Conservation (phyloP, 768 basidiomycete species). For the Gelatoporia subvermispora region DNA sequence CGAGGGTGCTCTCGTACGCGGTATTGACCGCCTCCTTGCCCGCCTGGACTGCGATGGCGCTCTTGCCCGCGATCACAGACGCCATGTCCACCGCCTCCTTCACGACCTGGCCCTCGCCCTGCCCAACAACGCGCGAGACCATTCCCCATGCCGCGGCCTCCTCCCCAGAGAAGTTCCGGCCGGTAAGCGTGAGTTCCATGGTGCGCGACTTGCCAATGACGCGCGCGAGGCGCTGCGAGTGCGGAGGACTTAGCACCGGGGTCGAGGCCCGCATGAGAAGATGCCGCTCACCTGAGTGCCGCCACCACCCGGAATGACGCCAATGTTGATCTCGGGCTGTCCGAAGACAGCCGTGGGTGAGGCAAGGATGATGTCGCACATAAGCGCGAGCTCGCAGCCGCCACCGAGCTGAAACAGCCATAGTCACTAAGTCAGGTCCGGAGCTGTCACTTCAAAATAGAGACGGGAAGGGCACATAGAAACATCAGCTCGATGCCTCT, state of each 20-base stretch:
- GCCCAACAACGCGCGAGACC: slow-evolving; percentile 73
- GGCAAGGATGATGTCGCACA: slow-evolving; percentile 93
- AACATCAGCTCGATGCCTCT: no score
- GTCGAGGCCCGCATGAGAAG: not conserved
- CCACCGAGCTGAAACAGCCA: slow-evolving; percentile 72
- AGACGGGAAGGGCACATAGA: not conserved
- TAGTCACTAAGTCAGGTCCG: no score
- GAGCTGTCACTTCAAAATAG: not conserved
- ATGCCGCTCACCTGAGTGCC: slow-evolving; percentile 52
- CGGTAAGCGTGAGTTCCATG: slow-evolving; percentile 93
- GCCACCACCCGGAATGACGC: slow-evolving; percentile 91
- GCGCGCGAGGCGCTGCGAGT: slow-evolving; percentile 63
- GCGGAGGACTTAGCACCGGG: not conserved
- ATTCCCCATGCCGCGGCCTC: slow-evolving; percentile 89
- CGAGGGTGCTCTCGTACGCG: slow-evolving; percentile 76
- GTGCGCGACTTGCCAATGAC: slow-evolving; percentile 88
- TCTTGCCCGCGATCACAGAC: slow-evolving; percentile 73
- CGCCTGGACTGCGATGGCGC: slow-evolving; percentile 77
- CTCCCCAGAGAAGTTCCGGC: slow-evolving; percentile 70
- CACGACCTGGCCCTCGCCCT: slow-evolving; percentile 75
- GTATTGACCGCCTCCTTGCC: slow-evolving; percentile 93
- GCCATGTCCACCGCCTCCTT: slow-evolving; percentile 84
- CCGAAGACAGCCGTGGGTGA: slow-evolving; percentile 89
- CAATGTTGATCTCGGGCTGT: slow-evolving; percentile 94
- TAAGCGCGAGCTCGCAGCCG: slow-evolving; percentile 93